phyloP scores from a whole-genome alignment of 345 rosid genomes.

The Erucastrum elatum region DNA sequence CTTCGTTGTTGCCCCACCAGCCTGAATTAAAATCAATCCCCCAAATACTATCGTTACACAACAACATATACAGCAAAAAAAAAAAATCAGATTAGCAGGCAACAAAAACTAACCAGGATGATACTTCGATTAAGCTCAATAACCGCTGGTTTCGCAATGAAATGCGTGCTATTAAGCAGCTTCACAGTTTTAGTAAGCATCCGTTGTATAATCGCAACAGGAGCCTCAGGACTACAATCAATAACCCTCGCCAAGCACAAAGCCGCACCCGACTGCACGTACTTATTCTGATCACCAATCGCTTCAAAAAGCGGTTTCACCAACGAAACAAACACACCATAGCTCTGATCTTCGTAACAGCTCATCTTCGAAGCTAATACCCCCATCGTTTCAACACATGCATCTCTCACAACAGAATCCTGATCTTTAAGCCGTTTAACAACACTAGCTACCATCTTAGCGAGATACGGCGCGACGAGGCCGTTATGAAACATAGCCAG shows the following conservation, averaged over 20 bases:
- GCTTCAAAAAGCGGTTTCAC: conserved; percentile 92
- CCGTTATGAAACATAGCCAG: conserved; percentile 56
- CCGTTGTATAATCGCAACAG: conserved; percentile 65
- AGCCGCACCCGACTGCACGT: conserved; percentile 80
- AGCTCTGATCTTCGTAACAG: conserved; percentile 42
- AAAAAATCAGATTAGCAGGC: background rate
- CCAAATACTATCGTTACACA: background rate
- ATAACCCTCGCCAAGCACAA: conserved; percentile 83
- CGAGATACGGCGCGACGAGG: conserved; percentile 52
- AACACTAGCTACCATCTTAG: conserved; percentile 71
- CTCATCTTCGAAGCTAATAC: conserved; percentile 63
- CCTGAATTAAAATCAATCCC: conserved; percentile 48
- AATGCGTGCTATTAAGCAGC: conserved; percentile 80
- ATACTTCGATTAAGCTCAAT: conserved; percentile 79
- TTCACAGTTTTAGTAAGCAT: conserved; percentile 70
- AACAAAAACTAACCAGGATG: conserved; percentile 54
- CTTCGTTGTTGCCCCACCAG: conserved; percentile 79
- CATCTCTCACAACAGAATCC: conserved; percentile 81
- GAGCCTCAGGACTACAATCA: conserved; percentile 61
- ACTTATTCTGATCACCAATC: conserved; percentile 88
- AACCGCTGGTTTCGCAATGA: conserved; percentile 80
- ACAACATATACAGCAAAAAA: conserved; percentile 4
- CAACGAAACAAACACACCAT: conserved; percentile 56
- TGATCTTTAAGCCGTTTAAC: conserved; percentile 92
- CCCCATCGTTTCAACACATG: conserved; percentile 77